phyloP scores from a whole-genome alignment of 495 filamentous ascomycete genomes.

The Penicillium psychrofluorescens region DNA sequence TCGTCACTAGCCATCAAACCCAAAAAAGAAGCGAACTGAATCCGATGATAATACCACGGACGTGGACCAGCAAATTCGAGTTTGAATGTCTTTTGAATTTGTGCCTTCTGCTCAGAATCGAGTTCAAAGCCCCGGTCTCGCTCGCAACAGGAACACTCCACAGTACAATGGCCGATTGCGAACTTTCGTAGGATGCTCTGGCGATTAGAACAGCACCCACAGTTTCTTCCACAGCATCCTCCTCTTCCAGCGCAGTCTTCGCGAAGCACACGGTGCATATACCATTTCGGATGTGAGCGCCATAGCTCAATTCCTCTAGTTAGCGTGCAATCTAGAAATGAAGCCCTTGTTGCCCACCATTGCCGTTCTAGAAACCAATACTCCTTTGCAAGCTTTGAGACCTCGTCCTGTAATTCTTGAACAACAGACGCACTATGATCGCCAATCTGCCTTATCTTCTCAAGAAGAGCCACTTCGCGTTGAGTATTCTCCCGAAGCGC shows the following conservation, averaged over 20 bases:
- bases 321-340: neutral
- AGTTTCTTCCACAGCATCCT: constrained; percentile 2
- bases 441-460: neutral
- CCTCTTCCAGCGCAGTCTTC: constrained; percentile 2
- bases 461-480: neutral
- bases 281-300: constrained; percentile 3
- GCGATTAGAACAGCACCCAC: constrained; percentile 2
- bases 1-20: constrained; percentile 1
- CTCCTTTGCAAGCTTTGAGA: too few species aligned
- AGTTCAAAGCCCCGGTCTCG: neutral
- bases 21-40: neutral
- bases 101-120: neutral
- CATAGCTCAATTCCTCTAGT: constrained; percentile 1
- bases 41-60: neutral
- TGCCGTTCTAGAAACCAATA: neutral
- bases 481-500: constrained; percentile 3
- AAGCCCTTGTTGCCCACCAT: neutral
- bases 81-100: too few species aligned
- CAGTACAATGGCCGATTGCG: constrained; percentile 2
- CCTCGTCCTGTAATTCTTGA: too few species aligned
- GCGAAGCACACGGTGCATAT: constrained; percentile 1
- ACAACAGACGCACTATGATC: too few species aligned
- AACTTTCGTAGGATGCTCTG: neutral
- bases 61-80: too few species aligned
- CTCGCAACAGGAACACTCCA: constrained; percentile 3